phyloP scores from a whole-genome alignment of 768 basidiomycete species.

The Serendipita sp. region DNA sequence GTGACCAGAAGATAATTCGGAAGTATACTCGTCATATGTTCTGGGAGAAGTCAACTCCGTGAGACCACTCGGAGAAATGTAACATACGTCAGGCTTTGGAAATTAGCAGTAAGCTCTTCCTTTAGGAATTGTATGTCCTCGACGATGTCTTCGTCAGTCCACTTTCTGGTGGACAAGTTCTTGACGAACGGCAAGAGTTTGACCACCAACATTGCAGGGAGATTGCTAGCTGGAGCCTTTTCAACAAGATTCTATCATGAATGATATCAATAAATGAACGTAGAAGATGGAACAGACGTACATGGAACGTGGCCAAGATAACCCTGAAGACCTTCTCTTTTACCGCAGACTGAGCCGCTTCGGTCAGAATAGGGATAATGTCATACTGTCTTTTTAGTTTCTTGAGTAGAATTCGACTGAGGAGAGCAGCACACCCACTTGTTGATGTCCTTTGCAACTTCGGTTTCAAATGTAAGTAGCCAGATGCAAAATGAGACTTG shows the following conservation, averaged over 20 bases:
- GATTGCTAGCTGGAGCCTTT: conserved; percentile 74
- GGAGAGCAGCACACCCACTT: conserved; percentile 39
- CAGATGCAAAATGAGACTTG: conserved; percentile 88
- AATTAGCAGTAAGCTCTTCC: conserved; percentile 70
- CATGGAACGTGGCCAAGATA: conserved; percentile 80
- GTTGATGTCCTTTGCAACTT: conserved; percentile 74
- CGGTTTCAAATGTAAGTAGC: conserved; percentile 82
- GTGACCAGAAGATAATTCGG: conserved; percentile 79
- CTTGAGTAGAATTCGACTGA: conserved; percentile 1
- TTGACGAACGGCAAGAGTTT: conserved; percentile 76
- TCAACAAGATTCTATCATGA: conserved; percentile 62
- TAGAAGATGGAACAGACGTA: conserved; percentile 18
- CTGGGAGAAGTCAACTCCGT: conserved; percentile 25
- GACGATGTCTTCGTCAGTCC: conserved; percentile 86
- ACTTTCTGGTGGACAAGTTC: conserved; percentile 71
- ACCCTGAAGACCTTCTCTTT: conserved; percentile 97
- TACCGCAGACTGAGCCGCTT: conserved; percentile 73
- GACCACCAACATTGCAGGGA: conserved; percentile 83
- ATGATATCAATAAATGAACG: conserved; percentile 6
- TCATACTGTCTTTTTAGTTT: conserved; percentile 58
- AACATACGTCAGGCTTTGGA: conserved; percentile 79
- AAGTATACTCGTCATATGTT: conserved; percentile 91
- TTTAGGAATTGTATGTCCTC: conserved; percentile 82
- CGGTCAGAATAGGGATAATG: conserved; percentile 68
- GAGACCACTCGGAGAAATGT: background rate